Evolutionary conservation across 768 basidiomycete genomes (phyloP), one percentile per base, ranked within the genome.

Genomic region (Leccinum broughii): DNA sequence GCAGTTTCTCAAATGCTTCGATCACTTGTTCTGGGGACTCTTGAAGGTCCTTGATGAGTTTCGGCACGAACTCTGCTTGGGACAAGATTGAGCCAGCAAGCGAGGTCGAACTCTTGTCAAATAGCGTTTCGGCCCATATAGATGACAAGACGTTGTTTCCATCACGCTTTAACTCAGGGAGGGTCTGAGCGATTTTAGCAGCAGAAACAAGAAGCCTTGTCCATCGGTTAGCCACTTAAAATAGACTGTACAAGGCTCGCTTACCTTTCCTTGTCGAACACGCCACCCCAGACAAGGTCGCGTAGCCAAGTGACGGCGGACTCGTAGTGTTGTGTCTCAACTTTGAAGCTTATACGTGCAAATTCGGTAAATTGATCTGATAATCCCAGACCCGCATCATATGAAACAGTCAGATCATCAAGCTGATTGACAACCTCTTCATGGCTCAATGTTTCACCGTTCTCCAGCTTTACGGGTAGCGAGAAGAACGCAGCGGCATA

Each of bases 351-450:
- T 57, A 97, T 77, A 14, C 88, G 84, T 55, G 93, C 71, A 20
- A 81, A 81, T 68, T 99, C 94, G 6, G 85, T 77, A 70, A 95
- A 95, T n/a, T 77, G 70, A 54, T 79, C 79, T 17, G 80, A 78
- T 62, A 86, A 70, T 14, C 93, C 93, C 8, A 92, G 79, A 26
- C 80, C 80, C 58, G 83, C 83, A 57, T 90, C 88, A 70, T 98
- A 97, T 3, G 85, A 85, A 26, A 98, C 93, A 0, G 97, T 98
- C 65, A 92, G 89, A 71, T 94, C 83, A 68, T 97, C 94, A 2
- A 99, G 85, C 62, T 85, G 84, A 73, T 95, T 89, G 62, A 98
- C 83, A 28, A 98, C 97, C 57, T 95, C 86, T 75, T 98, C 97
- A 63, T 95, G 92, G 10, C 82, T 78, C 50, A 98, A 76, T 41